Evolutionary conservation across 2,329 filamentous ascomycete species (phyloP), one percentile per base, ranked within the genome.

Genomic region (Leptographium procerum): DNA sequence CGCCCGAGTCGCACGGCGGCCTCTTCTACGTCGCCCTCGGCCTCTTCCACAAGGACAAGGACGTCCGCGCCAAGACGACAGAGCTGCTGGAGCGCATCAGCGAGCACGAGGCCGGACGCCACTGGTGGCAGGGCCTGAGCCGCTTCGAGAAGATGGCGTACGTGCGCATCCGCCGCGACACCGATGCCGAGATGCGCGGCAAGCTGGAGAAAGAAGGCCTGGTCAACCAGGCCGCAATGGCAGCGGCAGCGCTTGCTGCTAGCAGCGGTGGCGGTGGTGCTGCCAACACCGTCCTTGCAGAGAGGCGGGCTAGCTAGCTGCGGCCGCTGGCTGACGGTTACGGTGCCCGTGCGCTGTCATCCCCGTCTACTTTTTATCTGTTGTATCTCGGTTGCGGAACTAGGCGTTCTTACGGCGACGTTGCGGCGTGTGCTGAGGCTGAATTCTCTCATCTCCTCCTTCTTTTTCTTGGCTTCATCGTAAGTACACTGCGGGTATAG

Each of bases 1-100:
- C 90, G 7, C 90, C 90, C 9, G 90, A 95, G 72, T 88, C 84
- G 31, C 89, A 94, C 65, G 88, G 87, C 0, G 94, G 90, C 0
- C 78, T 97, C 3, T 97, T 97, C 70, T 96, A 96, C 66, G 74
- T 99, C 29, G 89, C 87, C 6, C 80, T 97, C 56, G 94, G 94
- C 0, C 77, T 99, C 7, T 96, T 97, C 70, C 94, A 99, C 74
- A 90, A 91, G 58, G 85, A 91, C 63, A 78, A 80, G 40, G 87
- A 90, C 56, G 91, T 96, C 13, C 81, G 94, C 40, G 73, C 87
- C 65, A 84, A 84, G 58, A 88, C 89, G 2, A 86, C 89, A 1
- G 88, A 88, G 61, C 74, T 99, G 40, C 72, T 99, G 26, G 90
- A 92, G 64, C 81, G 91, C 26, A 85, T 99, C 57, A 82, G 85